Percentiles rank a stretch among this genome's conserved stretches.
phyloP scores from a whole-genome alignment of 371 early-diverging fungal species.

The Haplosporangium sp. region DNA sequence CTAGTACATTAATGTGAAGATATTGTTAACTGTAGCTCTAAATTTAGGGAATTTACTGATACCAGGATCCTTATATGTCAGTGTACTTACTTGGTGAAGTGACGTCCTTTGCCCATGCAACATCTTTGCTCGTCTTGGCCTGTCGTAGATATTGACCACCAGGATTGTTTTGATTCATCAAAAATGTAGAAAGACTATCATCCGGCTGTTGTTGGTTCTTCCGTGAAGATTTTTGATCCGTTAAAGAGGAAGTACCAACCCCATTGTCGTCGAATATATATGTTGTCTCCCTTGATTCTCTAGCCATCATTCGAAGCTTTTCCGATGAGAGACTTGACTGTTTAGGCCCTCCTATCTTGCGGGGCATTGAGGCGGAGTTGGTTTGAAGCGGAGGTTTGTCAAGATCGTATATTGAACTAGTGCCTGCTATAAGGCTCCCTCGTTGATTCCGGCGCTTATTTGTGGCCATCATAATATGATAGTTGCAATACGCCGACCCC shows the following conservation, averaged over 20 bases:
- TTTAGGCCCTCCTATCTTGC: conserved; percentile 6
- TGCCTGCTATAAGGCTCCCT: conserved; percentile 43
- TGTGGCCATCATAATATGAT: conserved; percentile 46
- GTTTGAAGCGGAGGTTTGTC: conserved; percentile 15
- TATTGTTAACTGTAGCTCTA: no score
- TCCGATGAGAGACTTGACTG: background rate
- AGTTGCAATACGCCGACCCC: conserved; percentile 30
- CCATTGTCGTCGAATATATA: conserved; percentile 49
- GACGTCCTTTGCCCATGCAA: conserved; percentile 45
- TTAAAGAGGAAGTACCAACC: conserved; percentile 28
- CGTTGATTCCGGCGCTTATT: conserved; percentile 48
- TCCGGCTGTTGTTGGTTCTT: conserved; percentile 7
- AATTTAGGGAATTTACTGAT: no score
- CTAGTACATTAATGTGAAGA: conserved; percentile 15
- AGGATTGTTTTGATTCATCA: conserved; percentile 54
- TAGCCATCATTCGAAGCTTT: conserved; percentile 4
- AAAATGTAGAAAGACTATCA: conserved; percentile 22
- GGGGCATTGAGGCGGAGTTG: background rate
- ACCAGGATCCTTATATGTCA: background rate
- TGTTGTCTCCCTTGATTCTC: conserved; percentile 17
- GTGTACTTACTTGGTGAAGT: conserved; percentile 45
- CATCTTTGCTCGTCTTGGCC: conserved; percentile 47
- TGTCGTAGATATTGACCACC: conserved; percentile 50
- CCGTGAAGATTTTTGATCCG: conserved; percentile 14
- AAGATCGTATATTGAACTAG: conserved; percentile 46